Base-by-base conservation (phyloP, 441 rosid species). In the Lepidium campestre region DNA sequence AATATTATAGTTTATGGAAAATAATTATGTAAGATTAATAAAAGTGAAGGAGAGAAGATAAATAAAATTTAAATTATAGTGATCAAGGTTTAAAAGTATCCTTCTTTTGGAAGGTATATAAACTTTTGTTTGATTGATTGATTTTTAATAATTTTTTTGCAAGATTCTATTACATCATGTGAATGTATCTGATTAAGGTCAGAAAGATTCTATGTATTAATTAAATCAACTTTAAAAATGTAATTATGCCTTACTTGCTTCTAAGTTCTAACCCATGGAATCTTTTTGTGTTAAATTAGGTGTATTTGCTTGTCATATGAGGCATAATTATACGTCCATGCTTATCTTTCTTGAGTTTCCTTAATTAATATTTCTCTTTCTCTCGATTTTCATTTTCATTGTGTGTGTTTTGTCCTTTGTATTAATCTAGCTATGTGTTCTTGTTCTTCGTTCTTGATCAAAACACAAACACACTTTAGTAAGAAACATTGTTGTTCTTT, bases 241-340 rank as follows among this genome's bases (percentile, higher is more conserved):
- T 29, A 39, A 29, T 29, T 63, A 57, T 71, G 59, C 75, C 70
- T 71, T 64, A 10, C 75, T 71, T 64, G 71, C 39, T 47, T 56
- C 53, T 19, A 47, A 46, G 20, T 45, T 46, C 14, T 63, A 63
- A 57, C 58, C 7, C 42, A 31, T 10, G 48, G 71, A 64, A 63
- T 64, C 65, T 27, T 56, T 29, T 31, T 10, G 45, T 15, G 23
- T 13, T 27, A 27, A 27, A 27, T 31, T 39, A 63, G 36, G 41
- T 70, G 58, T 71, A 49, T 62, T 71, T 71, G 75, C 70, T 71
- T 71, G 59, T 48, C 70, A 14, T 37, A 40, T 47, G 65, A 64
- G 60, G 12, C 59, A 48, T 47, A 49, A 57, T 13, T 29, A 37
- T 31, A 47, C 44, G 23, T 57, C 47, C 18, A 10, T 71, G 46